Evolutionary conservation across 1,284 basidiomycete genomes (phyloP), one percentile per base, ranked within the genome.

Genomic region (Naganishia sp.): DNA sequence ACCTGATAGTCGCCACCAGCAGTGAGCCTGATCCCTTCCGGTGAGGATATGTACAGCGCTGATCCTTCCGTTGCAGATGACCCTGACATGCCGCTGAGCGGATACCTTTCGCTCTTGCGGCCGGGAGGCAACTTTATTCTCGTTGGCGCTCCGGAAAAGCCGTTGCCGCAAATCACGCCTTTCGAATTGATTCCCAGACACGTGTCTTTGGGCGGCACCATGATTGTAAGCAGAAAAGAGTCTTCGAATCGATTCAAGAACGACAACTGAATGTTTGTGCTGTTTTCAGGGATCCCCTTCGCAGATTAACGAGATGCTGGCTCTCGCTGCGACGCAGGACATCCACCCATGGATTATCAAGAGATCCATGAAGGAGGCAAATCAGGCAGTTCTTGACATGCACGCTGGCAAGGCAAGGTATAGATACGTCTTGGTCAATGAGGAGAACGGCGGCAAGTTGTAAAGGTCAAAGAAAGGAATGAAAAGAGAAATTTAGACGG

Each of bases 1-100:
- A 82, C 71, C 68, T 82, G 28, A 79, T 82, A 65, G 71, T 82
- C 64, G 72, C 74, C 61, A 81, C 81, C 23, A 77, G 77, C 58
- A 81, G 72, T 73, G 63, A 71, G 72, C 68, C 13, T 28, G 28
- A 2, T 28, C 9, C 2, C 7, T 15, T 55, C 23, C 3, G 39
- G 28, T 18, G 11, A 41, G 41, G 28, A 18, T 41, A 18, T n/a
- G 25, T 49, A 66, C 13, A 47, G 39, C n/a, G n/a, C 62, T 67
- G 31, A 66, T 43, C 62, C 23, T 3, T 43, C 15, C 15, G 3
- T 15, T 1, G 4, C 56, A 69, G 68, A 78, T 72, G 76, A 78
- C 70, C 50, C 43, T 25, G 70, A 78, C 47, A 79, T 80, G 77
- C 77, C 78, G 2, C 51, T 80, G 51, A 51, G 66, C 31, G 67